Conservation (phyloP, 306 rosid genomes). For the Albizia julibrissin region DNA sequence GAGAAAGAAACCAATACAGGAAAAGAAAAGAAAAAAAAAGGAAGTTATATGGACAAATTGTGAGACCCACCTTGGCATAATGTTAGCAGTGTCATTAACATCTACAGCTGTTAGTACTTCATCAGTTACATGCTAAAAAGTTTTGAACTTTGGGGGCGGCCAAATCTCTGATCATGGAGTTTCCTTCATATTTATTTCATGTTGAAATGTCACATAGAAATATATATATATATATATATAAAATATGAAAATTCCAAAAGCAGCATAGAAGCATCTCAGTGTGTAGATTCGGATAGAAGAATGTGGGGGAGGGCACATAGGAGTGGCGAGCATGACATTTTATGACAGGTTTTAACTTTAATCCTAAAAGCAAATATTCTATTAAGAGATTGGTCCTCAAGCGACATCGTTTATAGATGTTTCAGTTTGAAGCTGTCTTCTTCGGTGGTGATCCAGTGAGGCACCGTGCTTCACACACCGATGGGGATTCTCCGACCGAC, state of each 20-base stretch:
- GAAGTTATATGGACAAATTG: conserved; percentile 2
- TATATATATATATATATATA: neutral
- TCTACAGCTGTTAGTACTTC: conserved; percentile 39
- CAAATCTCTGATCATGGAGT: conserved; percentile 20
- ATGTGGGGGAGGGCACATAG: neutral
- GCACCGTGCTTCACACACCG: conserved; percentile 34
- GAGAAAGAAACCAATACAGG: neutral
- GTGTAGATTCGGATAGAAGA: neutral
- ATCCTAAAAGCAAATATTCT: conserved; percentile 15
- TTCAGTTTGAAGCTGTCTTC: conserved; percentile 4
- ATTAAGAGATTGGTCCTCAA: neutral
- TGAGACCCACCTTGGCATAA: conserved; percentile 36
- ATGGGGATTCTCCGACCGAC: conserved; percentile 30
- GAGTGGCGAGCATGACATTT: conserved; percentile 31
- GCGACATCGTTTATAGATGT: conserved; percentile 36
- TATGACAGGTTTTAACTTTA: neutral
- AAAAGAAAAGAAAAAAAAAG: neutral
- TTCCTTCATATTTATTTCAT: neutral
- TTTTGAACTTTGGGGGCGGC: conserved; percentile 48
- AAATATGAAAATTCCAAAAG: neutral
- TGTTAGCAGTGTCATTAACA: conserved; percentile 21
- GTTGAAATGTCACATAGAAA: neutral
- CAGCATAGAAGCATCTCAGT: conserved; percentile 8
- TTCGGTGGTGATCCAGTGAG: conserved; percentile 30
- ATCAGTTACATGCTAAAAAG: conserved; percentile 26